These are phyloP conservation scores for Quercus agrifolia DNA, from an alignment of 306 rosid genomes.

Conservation along the genomic window DNA sequence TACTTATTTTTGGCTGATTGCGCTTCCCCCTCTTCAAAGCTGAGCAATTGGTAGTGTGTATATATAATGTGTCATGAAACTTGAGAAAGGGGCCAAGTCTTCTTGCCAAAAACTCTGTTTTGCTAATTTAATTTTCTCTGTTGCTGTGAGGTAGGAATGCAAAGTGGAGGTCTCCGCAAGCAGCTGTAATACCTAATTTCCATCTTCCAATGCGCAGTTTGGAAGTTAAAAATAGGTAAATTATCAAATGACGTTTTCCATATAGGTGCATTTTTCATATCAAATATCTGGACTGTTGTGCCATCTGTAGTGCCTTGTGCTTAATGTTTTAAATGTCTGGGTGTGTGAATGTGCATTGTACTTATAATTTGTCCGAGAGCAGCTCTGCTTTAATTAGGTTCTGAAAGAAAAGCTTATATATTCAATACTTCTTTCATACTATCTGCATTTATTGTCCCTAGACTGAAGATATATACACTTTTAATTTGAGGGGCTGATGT, in stretches of 20 bases:
- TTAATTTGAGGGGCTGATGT: too few species aligned
- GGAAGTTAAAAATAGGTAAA: conserved; percentile 76
- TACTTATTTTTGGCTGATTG: background rate
- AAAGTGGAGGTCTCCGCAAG: conserved; percentile 57
- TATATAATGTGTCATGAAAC: background rate
- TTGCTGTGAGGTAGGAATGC: conserved; percentile 44
- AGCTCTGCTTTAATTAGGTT: conserved; percentile 10
- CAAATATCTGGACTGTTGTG: background rate
- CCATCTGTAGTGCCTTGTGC: too few species aligned
- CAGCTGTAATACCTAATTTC: conserved; percentile 53
- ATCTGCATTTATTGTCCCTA: background rate
- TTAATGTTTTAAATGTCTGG: background rate
- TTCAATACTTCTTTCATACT: background rate
- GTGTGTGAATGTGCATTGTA: conserved; percentile 1
- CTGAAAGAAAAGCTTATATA: conserved; percentile 1
- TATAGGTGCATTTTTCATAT: background rate
- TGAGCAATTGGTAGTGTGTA: too few species aligned
- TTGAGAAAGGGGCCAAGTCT: background rate
- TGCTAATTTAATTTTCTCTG: conserved; percentile 12
- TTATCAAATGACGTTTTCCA: conserved; percentile 12
- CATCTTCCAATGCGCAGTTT: conserved; percentile 98
- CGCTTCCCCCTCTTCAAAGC: background rate
- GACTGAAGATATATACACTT: background rate
- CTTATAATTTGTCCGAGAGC: background rate
- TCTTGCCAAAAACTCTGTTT: background rate